Conservation (phyloP, 805 yeast genomes). For the Danielia reshetovae region DNA sequence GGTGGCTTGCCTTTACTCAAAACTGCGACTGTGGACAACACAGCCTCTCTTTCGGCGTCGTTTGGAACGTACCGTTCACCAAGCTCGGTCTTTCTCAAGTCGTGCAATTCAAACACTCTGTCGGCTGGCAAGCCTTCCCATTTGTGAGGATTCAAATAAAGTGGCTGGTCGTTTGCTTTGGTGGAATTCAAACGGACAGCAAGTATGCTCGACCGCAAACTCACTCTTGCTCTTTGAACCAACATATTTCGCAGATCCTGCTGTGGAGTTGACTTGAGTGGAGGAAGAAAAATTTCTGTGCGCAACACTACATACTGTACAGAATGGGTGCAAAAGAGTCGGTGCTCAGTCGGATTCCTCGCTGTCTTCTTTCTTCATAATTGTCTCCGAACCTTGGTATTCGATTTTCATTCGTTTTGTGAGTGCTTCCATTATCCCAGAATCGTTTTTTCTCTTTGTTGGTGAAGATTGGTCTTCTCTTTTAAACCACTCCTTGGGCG, state of each 20-base stretch:
- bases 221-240: constrained; percentile 4
- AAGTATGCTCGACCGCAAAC: background rate
- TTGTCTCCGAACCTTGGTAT: background rate
- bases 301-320: constrained; percentile 1
- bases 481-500: too few species aligned
- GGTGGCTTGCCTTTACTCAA: constrained; percentile 28
- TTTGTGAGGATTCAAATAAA: constrained; percentile 58
- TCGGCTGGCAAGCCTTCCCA: constrained; percentile 71
- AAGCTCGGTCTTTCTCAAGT: constrained; percentile 51
- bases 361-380: background rate
- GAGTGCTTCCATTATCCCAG: too few species aligned
- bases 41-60: constrained; percentile 67
- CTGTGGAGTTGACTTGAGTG: background rate
- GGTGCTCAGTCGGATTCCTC: background rate
- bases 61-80: constrained; percentile 49
- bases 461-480: too few species aligned
- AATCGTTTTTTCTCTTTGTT: too few species aligned
- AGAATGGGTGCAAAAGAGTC: background rate
- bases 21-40: constrained; percentile 40
- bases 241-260: background rate
- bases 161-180: constrained; percentile 16
- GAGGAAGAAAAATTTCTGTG: constrained; percentile 3
- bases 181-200: constrained; percentile 9
- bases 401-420: background rate
- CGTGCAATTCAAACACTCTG: constrained; percentile 56